Evolutionary conservation across 2,329 filamentous ascomycete species (phyloP), one percentile per base, ranked within the genome.

Genomic region (Triangularia verruculosa): DNA sequence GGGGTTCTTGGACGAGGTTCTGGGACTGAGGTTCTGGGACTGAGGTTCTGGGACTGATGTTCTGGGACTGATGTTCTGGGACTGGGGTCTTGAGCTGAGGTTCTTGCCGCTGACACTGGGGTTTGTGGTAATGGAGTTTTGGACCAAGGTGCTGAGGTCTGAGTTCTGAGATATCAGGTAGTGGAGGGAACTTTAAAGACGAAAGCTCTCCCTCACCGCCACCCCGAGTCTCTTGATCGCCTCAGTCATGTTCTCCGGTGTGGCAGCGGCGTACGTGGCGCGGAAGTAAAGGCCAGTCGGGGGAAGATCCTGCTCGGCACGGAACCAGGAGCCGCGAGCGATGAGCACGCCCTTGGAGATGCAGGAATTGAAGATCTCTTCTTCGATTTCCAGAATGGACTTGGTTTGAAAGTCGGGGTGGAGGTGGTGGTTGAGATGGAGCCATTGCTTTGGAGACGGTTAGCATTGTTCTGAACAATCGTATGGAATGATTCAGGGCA

Each of bases 261-360:
- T 87, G 1, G 93, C 93, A 39, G 93, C 89, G 0, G 94, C 93
- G 79, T 90, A 99, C 0, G 94, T 99, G 3, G 91, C 88, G 59
- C 95, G 86, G 82, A 98, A 96, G 79, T 92, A 97, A 76, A 97
- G 81, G 27, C 87, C 89, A 11, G 82, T 80, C 8, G 82, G 81
- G 3, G 78, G 81, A 72, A 80, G 82, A 56, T 85, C 81, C 52
- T 83, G 84, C 73, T 95, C 89, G 0, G 93, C 91, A 64, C 87
- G 84, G 83, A 98, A 99, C 93, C 93, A 99, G 56, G 89, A 93
- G 3, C 95, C 95, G 56, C 91, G 85, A 64, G 91, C 92, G 1
- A 95, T 82, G 54, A 99, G 82, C 4, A 95, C 91, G 22, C 91
- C 90, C 70, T 89, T 85, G 3, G 88, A 84, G 62, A 97, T 89